phyloP scores from a whole-genome alignment of 129 eudicot genomes.

The Heracleum sosnowskyi region DNA sequence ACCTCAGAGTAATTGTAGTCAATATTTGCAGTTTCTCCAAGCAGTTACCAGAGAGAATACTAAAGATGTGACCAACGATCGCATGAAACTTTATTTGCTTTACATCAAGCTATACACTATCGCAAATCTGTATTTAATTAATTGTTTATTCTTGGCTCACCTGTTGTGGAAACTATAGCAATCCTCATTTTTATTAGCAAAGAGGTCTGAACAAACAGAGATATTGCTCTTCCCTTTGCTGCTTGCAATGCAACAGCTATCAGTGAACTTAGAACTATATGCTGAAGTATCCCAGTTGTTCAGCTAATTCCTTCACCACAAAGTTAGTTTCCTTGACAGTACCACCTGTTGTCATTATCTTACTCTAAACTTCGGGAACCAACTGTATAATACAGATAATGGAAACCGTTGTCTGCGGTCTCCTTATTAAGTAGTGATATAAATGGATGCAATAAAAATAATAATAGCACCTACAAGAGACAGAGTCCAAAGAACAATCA shows the following conservation, averaged over 20 bases:
- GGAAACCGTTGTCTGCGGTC: too few species aligned
- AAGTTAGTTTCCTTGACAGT: neutral
- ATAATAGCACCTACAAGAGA: neutral
- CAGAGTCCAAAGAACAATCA: neutral
- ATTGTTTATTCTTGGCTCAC: slow-evolving; percentile 15
- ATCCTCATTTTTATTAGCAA: slow-evolving; percentile 72
- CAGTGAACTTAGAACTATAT: neutral
- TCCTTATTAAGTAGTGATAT: too few species aligned
- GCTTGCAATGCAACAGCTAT: slow-evolving; percentile 32
- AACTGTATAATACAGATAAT: too few species aligned
- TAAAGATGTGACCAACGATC: too few species aligned
- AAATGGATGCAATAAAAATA: too few species aligned
- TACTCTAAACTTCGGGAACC: too few species aligned
- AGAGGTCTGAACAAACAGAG: slow-evolving; percentile 38
- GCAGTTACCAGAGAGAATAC: too few species aligned
- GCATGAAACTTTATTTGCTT: too few species aligned
- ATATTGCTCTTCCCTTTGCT: slow-evolving; percentile 16
- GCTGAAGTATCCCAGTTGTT: neutral
- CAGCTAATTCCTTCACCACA: neutral
- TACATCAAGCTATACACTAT: too few species aligned
- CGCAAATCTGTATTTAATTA: neutral
- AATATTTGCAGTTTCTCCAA: neutral
- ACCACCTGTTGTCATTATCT: neutral
- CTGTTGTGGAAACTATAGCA: slow-evolving; percentile 69
- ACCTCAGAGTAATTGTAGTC: slow-evolving; percentile 30